phyloP scores from a whole-genome alignment of 345 rosid genomes.

The Moricandia arvensis region DNA sequence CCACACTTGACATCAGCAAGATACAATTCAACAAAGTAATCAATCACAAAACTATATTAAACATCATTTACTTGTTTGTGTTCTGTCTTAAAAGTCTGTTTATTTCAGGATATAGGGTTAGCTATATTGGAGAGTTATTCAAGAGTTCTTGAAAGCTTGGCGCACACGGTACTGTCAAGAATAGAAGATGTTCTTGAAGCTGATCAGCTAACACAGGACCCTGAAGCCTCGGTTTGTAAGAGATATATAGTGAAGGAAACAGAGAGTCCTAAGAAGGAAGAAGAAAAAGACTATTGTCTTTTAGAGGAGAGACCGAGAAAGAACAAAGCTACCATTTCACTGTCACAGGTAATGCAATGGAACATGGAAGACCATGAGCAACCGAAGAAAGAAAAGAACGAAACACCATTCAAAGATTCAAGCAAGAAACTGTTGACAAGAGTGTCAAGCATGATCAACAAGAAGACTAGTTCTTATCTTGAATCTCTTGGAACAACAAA shows the following conservation, averaged over 20 bases:
- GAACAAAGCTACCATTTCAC: slow-evolving; percentile 23
- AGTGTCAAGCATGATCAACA: slow-evolving; percentile 43
- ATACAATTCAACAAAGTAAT: not conserved
- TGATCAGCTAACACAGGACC: slow-evolving; percentile 48
- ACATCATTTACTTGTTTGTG: not conserved
- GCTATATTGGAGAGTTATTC: slow-evolving; percentile 85
- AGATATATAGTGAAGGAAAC: slow-evolving; percentile 27
- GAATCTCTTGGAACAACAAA: slow-evolving; percentile 58
- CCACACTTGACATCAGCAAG: not conserved
- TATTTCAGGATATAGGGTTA: slow-evolving; percentile 73
- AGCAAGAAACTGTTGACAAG: slow-evolving; percentile 44
- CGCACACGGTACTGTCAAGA: slow-evolving; percentile 62
- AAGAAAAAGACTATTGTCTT: slow-evolving; percentile 18
- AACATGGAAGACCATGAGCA: slow-evolving; percentile 7
- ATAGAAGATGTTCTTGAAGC: slow-evolving; percentile 77
- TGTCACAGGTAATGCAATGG: slow-evolving; percentile 80
- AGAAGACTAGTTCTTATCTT: slow-evolving; percentile 54
- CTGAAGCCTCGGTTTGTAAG: slow-evolving; percentile 42
- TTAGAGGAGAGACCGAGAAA: slow-evolving; percentile 32
- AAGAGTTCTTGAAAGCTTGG: slow-evolving; percentile 79
- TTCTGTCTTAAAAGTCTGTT: not conserved
- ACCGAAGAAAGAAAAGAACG: slow-evolving; percentile 27
- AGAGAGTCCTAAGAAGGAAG: slow-evolving; percentile 22
- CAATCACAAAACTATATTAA: not conserved
- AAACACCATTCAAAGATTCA: slow-evolving; percentile 30